Percentiles rank a stretch among this genome's conserved stretches.
Evolutionary conservation across 306 rosid species (phyloP).

Genomic region (Spatholobus suberectus): DNA sequence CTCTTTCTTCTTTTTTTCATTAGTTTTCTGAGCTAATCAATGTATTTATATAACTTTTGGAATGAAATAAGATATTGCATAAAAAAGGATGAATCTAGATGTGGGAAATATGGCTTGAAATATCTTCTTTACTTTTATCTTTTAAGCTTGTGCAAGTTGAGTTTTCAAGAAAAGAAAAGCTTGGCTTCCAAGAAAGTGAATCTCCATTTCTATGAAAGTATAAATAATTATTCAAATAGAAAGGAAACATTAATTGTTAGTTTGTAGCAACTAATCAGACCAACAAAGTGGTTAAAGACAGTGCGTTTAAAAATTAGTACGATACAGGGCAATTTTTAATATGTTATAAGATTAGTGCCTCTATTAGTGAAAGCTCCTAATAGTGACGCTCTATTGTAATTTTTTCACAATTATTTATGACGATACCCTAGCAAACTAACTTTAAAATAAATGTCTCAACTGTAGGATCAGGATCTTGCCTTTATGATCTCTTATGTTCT

Average conservation of each 20-base stretch:
- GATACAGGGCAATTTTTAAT: neutral
- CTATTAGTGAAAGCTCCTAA: neutral
- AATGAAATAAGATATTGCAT: neutral
- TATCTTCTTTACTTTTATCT: neutral
- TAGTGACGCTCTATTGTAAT: neutral
- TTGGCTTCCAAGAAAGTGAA: neutral
- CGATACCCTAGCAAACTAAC: slow-evolving; percentile 15
- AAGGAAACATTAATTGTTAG: neutral
- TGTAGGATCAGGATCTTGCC: slow-evolving; percentile 66
- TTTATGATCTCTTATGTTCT: slow-evolving; percentile 78
- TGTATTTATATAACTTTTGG: neutral
- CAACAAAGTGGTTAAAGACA: neutral
- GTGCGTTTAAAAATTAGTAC: neutral
- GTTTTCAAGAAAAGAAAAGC: neutral
- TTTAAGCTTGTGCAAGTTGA: neutral
- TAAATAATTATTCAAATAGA: neutral
- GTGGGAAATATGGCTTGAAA: neutral
- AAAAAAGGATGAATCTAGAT: neutral
- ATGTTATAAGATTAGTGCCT: neutral
- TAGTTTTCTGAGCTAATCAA: no score
- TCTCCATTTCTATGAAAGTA: neutral
- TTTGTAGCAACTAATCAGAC: neutral
- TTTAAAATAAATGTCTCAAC: slow-evolving; percentile 31
- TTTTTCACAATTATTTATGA: neutral
- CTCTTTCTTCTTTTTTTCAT: neutral